Evolutionary conservation across 371 early-diverging fungal species (phyloP).

Genomic region (Mucor lusitanicus): DNA sequence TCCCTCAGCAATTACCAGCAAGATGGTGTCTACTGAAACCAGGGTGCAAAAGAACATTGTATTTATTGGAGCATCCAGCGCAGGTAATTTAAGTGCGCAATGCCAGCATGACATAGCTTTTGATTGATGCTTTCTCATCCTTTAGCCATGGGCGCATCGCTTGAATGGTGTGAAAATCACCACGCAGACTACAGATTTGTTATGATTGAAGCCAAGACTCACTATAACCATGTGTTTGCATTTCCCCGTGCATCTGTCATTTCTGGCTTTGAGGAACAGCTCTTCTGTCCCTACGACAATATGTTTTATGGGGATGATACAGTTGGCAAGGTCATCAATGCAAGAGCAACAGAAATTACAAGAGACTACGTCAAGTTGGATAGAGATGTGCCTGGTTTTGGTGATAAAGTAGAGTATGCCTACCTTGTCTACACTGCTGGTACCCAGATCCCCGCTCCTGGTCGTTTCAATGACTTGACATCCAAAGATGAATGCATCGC

Average conservation of each 20-base stretch:
- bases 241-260: slow-evolving; percentile 65
- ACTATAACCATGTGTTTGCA: slow-evolving; percentile 66
- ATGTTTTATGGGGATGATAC: slow-evolving; percentile 45
- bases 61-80: slow-evolving; percentile 56
- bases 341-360: slow-evolving; percentile 49
- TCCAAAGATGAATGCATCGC: slow-evolving; percentile 51
- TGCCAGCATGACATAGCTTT: not conserved
- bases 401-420: slow-evolving; percentile 50
- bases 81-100: slow-evolving; percentile 25
- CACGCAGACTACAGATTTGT: slow-evolving; percentile 52
- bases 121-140: not conserved
- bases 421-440: slow-evolving; percentile 64
- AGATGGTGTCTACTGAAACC: slow-evolving; percentile 6
- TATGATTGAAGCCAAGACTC: slow-evolving; percentile 60
- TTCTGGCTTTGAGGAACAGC: slow-evolving; percentile 60
- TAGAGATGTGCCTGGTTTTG: slow-evolving; percentile 52
- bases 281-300: slow-evolving; percentile 60
- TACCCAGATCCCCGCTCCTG: slow-evolving; percentile 52
- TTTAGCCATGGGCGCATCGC: slow-evolving; percentile 38
- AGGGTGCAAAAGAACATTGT: slow-evolving; percentile 51
- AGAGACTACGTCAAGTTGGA: slow-evolving; percentile 56
- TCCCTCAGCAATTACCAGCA: not conserved
- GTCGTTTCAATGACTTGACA: slow-evolving; percentile 36
- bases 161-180: slow-evolving; percentile 38
- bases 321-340: slow-evolving; percentile 56